Percentiles rank a stretch among this genome's conserved stretches.
phyloP scores from a whole-genome alignment of 2,329 filamentous ascomycete genomes.

The Knoxdaviesia proteae region DNA sequence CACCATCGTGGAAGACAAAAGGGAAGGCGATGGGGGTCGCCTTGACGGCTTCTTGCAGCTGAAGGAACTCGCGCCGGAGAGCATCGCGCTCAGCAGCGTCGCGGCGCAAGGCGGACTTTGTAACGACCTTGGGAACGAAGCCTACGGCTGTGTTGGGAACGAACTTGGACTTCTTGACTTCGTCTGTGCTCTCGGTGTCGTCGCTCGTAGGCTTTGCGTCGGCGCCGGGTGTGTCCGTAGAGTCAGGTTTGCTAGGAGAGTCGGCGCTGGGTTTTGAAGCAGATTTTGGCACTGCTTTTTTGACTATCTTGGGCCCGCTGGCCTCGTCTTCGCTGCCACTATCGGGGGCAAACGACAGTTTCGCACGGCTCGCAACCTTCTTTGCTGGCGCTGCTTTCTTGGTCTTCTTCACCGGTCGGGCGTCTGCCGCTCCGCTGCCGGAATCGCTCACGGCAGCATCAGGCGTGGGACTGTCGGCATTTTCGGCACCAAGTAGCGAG shows the following conservation, averaged over 20 bases:
- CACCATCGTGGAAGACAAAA: constrained; percentile 93
- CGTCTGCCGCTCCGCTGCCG: constrained; percentile 6
- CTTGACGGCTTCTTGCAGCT: constrained; percentile 70
- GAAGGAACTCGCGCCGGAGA: constrained; percentile 62
- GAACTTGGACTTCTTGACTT: constrained; percentile 24
- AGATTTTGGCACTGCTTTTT: constrained; percentile 11
- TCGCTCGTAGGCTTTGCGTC: constrained; percentile 6
- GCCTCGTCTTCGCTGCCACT: constrained; percentile 29
- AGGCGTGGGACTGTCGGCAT: constrained; percentile 9
- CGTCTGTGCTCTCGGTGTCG: constrained; percentile 1
- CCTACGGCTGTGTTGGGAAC: constrained; percentile 39
- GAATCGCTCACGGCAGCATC: constrained; percentile 22
- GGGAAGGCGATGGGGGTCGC: constrained; percentile 76
- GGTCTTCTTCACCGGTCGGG: neutral
- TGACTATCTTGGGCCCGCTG: constrained; percentile 11
- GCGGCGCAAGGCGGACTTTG: constrained; percentile 54
- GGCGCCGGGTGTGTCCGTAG: neutral
- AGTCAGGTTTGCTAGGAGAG: neutral
- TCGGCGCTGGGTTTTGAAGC: constrained; percentile 16
- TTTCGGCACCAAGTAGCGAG: constrained; percentile 10
- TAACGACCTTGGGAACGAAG: constrained; percentile 44
- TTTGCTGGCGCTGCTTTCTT: constrained; percentile 9
- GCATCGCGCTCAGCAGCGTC: constrained; percentile 65
- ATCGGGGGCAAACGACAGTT: constrained; percentile 47
- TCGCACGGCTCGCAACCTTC: constrained; percentile 20